Evolutionary conservation across 192 early-diverging fungal species (phyloP), one percentile per base, ranked within the genome.

Genomic region (Linnemannia schmuckeri): DNA sequence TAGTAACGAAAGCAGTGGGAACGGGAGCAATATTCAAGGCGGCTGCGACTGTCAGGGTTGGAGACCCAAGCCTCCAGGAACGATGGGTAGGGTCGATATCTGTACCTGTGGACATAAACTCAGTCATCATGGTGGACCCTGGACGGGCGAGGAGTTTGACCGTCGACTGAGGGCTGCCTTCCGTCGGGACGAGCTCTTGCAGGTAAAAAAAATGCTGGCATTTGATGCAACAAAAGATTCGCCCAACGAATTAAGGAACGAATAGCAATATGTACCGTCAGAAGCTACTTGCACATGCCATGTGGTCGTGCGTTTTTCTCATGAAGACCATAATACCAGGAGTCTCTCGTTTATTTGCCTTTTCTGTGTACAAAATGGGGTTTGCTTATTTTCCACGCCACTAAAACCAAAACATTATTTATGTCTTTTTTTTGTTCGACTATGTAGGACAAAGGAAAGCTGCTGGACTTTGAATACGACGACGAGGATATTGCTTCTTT

Each of bases 51-150:
- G 92, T 78, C 82, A 87, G 76, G 89, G 90, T 7, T 93, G 92
- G 92, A 75, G 78, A 70, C 92, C 90, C 71, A 90, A 84, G 33
- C 79, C 75, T 18, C 76, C 79, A 18, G 78, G 82, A 15, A 78
- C 73, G 7, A 68, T 73, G 40, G 89, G 84, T 37, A 71, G 84
- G 4, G 63, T 85, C 9, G 88, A 89, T 46, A 78, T 75, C 9
- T 93, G 92, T 77, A 78, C 74, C 12, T 93, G 92, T 77, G 88
- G 88, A 1, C 92, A 93, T 71, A 85, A 85, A 27, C 72, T 91
- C 10, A 82, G 87, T 41, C 41, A 57, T 40, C 92, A 93, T 84
- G 89, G 90, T 8, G 91, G 87, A 40, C 76, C 79, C 18, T 86
- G 84, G 74, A 81, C 88, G 46, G 81, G 91, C 37, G 89, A 90